Evolutionary conservation across 768 basidiomycete species (phyloP), one percentile per base, ranked within the genome.

Genomic region (Calocybe indica): DNA sequence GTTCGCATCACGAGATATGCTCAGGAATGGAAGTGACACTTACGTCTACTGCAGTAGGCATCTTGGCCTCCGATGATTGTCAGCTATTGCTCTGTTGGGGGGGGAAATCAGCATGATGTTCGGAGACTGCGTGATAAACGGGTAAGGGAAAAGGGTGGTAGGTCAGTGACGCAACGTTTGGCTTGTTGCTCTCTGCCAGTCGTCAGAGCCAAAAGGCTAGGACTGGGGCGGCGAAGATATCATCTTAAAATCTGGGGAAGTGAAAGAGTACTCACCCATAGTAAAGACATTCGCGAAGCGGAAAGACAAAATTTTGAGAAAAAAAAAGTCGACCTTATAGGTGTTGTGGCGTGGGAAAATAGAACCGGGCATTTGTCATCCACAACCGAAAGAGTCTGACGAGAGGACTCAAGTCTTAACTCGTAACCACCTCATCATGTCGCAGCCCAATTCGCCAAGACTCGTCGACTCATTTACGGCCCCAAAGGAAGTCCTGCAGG

Each of bases 381-480:
- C 22, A 22, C 22, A 22, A 22, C 22, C 22, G 22, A 22, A 22
- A 22, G 22, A 22, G 22, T 22, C 22, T 22, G 22, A 22, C 22
- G 22, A 22, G 22, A 22, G 4, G 22, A 4, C 22, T 22, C 22
- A 22, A 22, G 22, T 22, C 22, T 22, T 22, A 22, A 22, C 22
- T 22, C 22, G 22, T 22, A 22, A 22, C 22, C 22, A 22, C 22
- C 22, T 22, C 69, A 72, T 68, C 70, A 80, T 76, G 74, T 78
- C 79, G 65, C 62, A 78, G 60, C 73, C 80, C 52, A 69, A 68
- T 52, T 80, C 81, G 54, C 80, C 80, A 50, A 80, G 88, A 64
- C 79, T 92, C 49, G 77, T 93, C 52, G 90, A 93, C 76, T 90
- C 89, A 45, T 95, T 84, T 66, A 92, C 93, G 52, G 95, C 78